Conservation (phyloP, 2,329 filamentous ascomycete genomes). For the Clarireedia paspali region DNA sequence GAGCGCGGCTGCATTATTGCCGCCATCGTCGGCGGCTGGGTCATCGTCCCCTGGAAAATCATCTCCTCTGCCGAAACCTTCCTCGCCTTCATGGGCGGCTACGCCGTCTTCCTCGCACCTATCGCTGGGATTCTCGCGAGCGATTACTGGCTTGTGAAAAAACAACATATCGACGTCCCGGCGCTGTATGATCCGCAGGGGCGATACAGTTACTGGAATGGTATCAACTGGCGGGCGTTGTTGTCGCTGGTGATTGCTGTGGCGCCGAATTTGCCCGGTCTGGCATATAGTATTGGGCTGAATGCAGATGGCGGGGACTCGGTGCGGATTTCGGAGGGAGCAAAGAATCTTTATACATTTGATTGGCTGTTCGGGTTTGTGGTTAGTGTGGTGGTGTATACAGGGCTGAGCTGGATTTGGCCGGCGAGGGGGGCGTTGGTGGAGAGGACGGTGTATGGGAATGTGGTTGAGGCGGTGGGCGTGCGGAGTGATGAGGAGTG, state of each 20-base stretch:
- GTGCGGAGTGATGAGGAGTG: not conserved
- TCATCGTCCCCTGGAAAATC: constrained; percentile 60
- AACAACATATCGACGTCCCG: constrained; percentile 31
- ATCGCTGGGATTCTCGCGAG: constrained; percentile 50
- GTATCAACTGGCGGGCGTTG: constrained; percentile 25
- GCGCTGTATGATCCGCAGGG: constrained; percentile 30
- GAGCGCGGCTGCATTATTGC: constrained; percentile 47
- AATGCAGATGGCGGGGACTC: not conserved
- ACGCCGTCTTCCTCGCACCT: constrained; percentile 54
- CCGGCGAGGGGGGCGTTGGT: constrained; percentile 45
- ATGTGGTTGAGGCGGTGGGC: constrained; percentile 14
- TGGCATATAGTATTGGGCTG: constrained; percentile 19
- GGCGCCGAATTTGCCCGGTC: constrained; percentile 22
- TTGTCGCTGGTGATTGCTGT: constrained; percentile 21
- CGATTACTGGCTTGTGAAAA: constrained; percentile 49
- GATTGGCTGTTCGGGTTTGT: constrained; percentile 60
- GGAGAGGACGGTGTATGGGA: constrained; percentile 32
- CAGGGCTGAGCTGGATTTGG: constrained; percentile 38
- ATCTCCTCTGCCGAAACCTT: constrained; percentile 49
- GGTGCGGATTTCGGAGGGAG: constrained; percentile 34
- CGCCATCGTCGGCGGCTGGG: constrained; percentile 47
- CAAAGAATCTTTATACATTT: constrained; percentile 50
- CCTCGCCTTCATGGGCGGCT: constrained; percentile 58
- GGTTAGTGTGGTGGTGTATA: constrained; percentile 47
- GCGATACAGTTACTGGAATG: constrained; percentile 24